phyloP scores from a whole-genome alignment of 169 alveolate genomes.

The Amoebophrya sp. region DNA sequence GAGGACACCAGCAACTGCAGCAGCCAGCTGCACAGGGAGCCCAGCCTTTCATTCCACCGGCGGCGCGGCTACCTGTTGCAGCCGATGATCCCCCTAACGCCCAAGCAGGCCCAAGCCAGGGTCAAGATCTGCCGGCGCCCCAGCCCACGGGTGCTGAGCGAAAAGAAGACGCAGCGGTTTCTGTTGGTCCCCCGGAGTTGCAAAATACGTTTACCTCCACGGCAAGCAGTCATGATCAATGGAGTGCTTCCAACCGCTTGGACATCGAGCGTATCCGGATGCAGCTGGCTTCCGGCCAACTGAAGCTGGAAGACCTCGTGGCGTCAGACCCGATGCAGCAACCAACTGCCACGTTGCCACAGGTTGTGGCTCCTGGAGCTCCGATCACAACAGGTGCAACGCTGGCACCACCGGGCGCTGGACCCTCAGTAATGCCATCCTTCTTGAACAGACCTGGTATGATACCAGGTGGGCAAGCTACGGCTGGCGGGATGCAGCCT shows the following conservation, averaged over 20 bases:
- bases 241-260: neutral
- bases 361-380: neutral
- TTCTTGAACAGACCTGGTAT: neutral
- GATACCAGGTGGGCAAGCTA: too few relatives aligned
- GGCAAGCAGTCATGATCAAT: neutral
- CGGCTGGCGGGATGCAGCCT: neutral
- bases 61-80: too few relatives aligned
- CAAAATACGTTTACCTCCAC: neutral
- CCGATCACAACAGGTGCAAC: neutral
- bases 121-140: neutral
- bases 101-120: neutral
- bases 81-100: too few relatives aligned
- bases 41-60: too few relatives aligned
- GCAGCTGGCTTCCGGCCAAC: neutral
- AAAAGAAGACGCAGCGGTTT: too few relatives aligned
- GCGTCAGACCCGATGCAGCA: neutral
- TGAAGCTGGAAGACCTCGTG: neutral
- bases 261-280: neutral
- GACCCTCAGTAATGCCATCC: neutral
- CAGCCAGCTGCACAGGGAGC: neutral
- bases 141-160: neutral
- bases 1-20: neutral
- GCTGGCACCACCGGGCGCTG: neutral
- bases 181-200: too few relatives aligned
- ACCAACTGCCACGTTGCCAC: neutral